Conservation (phyloP, 306 rosid genomes). For the Cucurbita ficifolia region DNA sequence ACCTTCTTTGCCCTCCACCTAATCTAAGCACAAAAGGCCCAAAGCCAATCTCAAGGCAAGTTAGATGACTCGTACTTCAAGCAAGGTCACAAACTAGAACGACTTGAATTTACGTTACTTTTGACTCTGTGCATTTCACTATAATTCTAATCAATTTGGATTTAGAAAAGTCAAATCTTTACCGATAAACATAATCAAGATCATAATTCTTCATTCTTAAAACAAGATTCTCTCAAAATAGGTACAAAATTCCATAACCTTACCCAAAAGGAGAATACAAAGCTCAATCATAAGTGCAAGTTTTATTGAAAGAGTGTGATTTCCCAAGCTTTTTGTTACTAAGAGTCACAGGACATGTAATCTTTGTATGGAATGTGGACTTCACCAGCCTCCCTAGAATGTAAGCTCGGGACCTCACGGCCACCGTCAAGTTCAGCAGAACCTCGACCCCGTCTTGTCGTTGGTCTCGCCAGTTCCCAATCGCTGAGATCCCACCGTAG, state of each 20-base stretch:
- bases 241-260: neutral
- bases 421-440: conserved; percentile 63
- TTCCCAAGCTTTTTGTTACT: conserved; percentile 53
- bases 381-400: conserved; percentile 61
- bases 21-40: too few species aligned
- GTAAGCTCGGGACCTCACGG: conserved; percentile 67
- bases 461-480: conserved; percentile 16
- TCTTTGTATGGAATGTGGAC: conserved; percentile 51
- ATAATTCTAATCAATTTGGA: too few species aligned
- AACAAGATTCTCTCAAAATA: too few species aligned
- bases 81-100: too few species aligned
- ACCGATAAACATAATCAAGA: too few species aligned
- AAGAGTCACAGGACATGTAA: conserved; percentile 54
- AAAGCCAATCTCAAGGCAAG: too few species aligned
- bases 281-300: conserved; percentile 44
- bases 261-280: neutral
- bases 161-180: too few species aligned
- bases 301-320: conserved; percentile 29
- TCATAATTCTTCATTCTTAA: too few species aligned
- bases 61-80: too few species aligned
- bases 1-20: too few species aligned
- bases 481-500: conserved; percentile 53
- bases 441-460: conserved; percentile 19
- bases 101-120: too few species aligned
- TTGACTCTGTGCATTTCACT: too few species aligned